Evolutionary conservation across 495 filamentous ascomycete genomes (phyloP).

Genomic region (Delitschia confertaspora): DNA sequence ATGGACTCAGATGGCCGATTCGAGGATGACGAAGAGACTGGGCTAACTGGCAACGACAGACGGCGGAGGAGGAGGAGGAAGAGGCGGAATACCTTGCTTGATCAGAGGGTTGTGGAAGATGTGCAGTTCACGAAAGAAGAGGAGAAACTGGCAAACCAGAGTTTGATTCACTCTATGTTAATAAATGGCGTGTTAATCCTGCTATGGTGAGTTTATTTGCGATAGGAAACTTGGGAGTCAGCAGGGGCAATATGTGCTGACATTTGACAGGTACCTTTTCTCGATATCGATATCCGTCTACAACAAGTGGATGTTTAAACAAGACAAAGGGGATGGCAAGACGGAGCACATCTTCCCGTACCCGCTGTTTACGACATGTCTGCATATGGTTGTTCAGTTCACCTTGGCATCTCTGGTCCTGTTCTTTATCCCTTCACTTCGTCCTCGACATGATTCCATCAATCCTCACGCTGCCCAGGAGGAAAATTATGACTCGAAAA

Average conservation of each 20-base stretch:
- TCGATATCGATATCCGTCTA: conserved; percentile 94
- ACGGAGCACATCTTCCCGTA: conserved; percentile 62
- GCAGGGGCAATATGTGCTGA: conserved; percentile 3
- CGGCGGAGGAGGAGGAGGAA: conserved; percentile 56
- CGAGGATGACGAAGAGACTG: conserved; percentile 86
- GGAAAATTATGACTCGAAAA: conserved; percentile 43
- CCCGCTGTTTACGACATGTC: conserved; percentile 87
- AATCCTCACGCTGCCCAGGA: conserved; percentile 38
- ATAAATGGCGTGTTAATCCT: conserved; percentile 70
- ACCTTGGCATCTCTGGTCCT: conserved; percentile 68
- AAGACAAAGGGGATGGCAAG: conserved; percentile 43
- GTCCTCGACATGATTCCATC: conserved; percentile 50
- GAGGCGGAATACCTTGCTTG: conserved; percentile 57
- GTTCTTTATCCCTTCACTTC: conserved; percentile 72
- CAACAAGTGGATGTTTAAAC: conserved; percentile 99
- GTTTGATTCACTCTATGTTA: conserved; percentile 54
- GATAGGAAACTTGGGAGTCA: not conserved
- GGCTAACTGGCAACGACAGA: conserved; percentile 64
- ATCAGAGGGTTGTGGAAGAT: conserved; percentile 58
- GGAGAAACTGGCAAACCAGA: conserved; percentile 59
- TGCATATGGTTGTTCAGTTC: conserved; percentile 97
- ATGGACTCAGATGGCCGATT: conserved; percentile 58
- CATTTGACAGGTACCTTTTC: conserved; percentile 55
- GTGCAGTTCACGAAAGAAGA: conserved; percentile 52
- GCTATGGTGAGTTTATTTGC: conserved; percentile 54